phyloP scores from a whole-genome alignment of 805 yeast genomes.

The Teunomyces gatunensis region DNA sequence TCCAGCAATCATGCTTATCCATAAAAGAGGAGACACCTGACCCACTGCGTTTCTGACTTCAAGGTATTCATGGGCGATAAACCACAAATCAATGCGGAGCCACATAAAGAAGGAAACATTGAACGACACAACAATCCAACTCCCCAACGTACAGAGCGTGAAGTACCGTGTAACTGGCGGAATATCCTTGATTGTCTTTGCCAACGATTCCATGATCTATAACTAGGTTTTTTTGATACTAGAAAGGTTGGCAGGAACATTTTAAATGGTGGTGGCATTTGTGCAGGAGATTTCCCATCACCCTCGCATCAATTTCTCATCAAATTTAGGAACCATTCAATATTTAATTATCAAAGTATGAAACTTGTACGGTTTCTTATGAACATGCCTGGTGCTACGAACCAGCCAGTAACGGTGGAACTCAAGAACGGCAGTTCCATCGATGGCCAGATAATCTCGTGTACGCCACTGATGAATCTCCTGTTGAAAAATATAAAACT shows the following conservation, averaged over 20 bases:
- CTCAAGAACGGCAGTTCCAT: conserved; percentile 87
- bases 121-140: conserved; percentile 10
- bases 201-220: conserved; percentile 5
- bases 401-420: conserved; percentile 87
- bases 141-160: conserved; percentile 46
- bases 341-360: conserved; percentile 29
- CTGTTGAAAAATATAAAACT: conserved; percentile 76
- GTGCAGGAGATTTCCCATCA: neutral
- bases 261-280: neutral
- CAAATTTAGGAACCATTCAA: no score
- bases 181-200: conserved; percentile 31
- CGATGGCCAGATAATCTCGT: conserved; percentile 79
- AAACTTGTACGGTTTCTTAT: conserved; percentile 74
- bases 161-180: conserved; percentile 64
- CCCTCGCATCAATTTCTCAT: no score
- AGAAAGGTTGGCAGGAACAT: no score
- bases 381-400: conserved; percentile 62
- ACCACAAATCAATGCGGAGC: neutral
- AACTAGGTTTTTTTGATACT: no score
- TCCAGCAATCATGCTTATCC: neutral
- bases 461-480: conserved; percentile 89
- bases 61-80: neutral
- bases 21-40: neutral
- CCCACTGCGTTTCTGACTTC: neutral
- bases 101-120: neutral